Evolutionary conservation across 768 basidiomycete genomes (phyloP).

Genomic region (Tylopilus plumbeoviolaceoides): DNA sequence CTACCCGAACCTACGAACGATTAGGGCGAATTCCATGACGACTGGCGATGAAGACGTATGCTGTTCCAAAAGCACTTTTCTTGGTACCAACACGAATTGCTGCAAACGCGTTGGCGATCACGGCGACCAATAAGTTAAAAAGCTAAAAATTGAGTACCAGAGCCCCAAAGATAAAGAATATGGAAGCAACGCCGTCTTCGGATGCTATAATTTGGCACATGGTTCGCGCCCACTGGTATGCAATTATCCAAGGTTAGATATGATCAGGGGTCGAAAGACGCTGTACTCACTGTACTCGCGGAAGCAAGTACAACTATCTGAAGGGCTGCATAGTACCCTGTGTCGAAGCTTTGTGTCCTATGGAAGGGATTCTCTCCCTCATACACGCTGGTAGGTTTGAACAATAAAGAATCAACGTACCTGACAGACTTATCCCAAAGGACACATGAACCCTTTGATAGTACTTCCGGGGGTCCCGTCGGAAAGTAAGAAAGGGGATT

Average conservation of each 20-base stretch:
- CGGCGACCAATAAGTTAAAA: slow-evolving; percentile 89
- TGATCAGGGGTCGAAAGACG: background rate
- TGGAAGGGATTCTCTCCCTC: slow-evolving; percentile 61
- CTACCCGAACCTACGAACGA: slow-evolving; percentile 31
- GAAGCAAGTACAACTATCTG: slow-evolving; percentile 84
- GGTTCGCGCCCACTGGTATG: slow-evolving; percentile 60
- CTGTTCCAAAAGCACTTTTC: slow-evolving; percentile 78
- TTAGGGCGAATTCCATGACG: background rate
- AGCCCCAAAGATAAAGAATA: slow-evolving; percentile 83
- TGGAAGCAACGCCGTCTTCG: slow-evolving; percentile 79
- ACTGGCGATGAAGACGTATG: slow-evolving; percentile 12
- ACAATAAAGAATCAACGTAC: slow-evolving; percentile 35
- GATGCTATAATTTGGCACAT: slow-evolving; percentile 91
- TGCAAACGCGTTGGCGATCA: slow-evolving; percentile 89
- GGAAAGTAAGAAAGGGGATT: no score
- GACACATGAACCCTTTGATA: slow-evolving; percentile 86
- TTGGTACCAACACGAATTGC: slow-evolving; percentile 82
- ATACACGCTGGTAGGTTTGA: slow-evolving; percentile 30
- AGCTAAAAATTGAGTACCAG: slow-evolving; percentile 94
- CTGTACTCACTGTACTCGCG: slow-evolving; percentile 60
- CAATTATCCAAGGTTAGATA: background rate
- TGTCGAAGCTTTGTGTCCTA: slow-evolving; percentile 80
- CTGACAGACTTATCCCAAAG: slow-evolving; percentile 79
- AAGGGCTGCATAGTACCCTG: slow-evolving; percentile 74
- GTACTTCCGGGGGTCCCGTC: slow-evolving; percentile 16